Conservation (phyloP, 768 basidiomycete genomes). For the Lactarius quietus region DNA sequence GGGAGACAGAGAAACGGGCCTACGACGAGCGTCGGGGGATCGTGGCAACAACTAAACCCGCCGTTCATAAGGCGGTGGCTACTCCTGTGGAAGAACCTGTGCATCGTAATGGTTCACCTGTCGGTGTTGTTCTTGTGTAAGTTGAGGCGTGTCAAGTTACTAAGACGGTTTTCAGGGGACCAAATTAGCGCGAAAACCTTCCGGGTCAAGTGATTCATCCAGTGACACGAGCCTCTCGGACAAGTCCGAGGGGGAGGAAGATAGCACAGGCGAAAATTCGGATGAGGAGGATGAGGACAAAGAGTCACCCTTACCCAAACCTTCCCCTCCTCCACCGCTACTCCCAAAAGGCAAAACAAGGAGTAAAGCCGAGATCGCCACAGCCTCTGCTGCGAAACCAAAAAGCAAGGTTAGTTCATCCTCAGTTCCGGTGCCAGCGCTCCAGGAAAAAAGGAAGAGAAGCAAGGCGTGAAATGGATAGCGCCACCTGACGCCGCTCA, state of each 20-base stretch:
- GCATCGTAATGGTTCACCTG: not conserved
- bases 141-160: not conserved
- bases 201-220: conserved; percentile 18
- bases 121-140: not conserved
- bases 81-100: conserved; percentile 13
- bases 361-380: conserved; percentile 11
- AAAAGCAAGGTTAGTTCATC: conserved; percentile 16
- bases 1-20: conserved; percentile 57
- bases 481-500: conserved; percentile 19
- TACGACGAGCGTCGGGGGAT: conserved; percentile 52
- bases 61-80: not conserved
- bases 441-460: conserved; percentile 45
- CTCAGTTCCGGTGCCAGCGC: conserved; percentile 14
- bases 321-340: no score
- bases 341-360: conserved; percentile 31
- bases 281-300: conserved; percentile 34
- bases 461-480: conserved; percentile 37
- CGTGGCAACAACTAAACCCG: conserved; percentile 15
- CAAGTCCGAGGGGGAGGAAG: conserved; percentile 16
- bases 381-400: conserved; percentile 8
- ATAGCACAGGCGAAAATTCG: conserved; percentile 23
- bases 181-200: conserved; percentile 10
- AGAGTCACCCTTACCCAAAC: conserved; percentile 33
- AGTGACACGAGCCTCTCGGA: conserved; percentile 14
- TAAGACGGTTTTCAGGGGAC: conserved; percentile 7